phyloP scores from a whole-genome alignment of 2,329 filamentous ascomycete genomes.

The Penicillium decumbens region DNA sequence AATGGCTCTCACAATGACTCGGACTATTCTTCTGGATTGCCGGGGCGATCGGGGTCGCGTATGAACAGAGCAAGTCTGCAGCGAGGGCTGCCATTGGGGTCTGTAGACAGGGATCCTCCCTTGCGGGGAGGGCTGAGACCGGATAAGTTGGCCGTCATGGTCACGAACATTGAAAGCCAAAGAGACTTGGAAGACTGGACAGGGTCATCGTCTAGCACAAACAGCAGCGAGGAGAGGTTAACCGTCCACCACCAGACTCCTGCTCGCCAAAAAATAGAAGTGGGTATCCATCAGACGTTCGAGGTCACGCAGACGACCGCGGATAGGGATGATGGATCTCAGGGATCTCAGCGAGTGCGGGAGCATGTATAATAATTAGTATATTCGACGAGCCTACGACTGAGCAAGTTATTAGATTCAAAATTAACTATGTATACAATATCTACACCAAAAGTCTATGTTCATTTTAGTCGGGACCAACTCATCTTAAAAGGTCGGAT shows the following conservation, averaged over 20 bases:
- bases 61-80: constrained; percentile 16
- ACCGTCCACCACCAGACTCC: constrained; percentile 17
- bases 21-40: constrained; percentile 21
- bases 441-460: neutral
- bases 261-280: constrained; percentile 13
- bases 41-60: constrained; percentile 17
- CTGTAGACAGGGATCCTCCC: constrained; percentile 16
- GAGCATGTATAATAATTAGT: constrained; percentile 19
- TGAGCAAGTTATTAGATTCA: neutral
- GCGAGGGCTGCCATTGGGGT: constrained; percentile 24
- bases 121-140: constrained; percentile 22
- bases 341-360: constrained; percentile 8
- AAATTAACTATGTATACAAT: neutral
- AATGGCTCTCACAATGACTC: constrained; percentile 19
- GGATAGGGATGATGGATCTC: constrained; percentile 8
- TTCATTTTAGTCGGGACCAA: neutral
- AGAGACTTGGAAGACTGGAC: constrained; percentile 18
- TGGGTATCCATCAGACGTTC: constrained; percentile 29
- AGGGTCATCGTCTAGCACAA: constrained; percentile 16
- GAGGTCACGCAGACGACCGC: constrained; percentile 27
- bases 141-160: constrained; percentile 29
- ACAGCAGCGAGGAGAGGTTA: constrained; percentile 28
- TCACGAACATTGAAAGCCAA: constrained; percentile 29
- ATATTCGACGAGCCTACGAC: neutral
- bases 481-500: too few relatives aligned